Conservation (phyloP, 139 green algal genomes). For the Asterochloris sp. region DNA sequence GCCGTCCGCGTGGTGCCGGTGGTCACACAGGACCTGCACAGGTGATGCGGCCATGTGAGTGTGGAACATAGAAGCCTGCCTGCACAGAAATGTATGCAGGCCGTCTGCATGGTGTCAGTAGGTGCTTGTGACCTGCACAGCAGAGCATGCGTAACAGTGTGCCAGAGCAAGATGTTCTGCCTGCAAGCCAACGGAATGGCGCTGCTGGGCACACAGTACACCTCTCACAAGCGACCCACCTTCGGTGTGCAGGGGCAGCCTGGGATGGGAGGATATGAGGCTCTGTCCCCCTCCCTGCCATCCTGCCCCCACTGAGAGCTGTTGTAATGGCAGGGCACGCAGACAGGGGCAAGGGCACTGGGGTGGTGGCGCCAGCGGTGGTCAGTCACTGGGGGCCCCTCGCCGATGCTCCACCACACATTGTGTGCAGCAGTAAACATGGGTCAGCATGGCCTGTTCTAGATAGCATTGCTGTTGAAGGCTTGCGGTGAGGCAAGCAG, state of each 20-base stretch:
- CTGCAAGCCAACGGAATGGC: too few relatives aligned
- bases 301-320: background rate
- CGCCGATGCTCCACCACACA: constrained; percentile 12
- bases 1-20: background rate
- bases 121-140: too few relatives aligned
- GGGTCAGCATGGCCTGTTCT: too few relatives aligned
- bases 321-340: constrained; percentile 18
- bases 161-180: too few relatives aligned
- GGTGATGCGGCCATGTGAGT: too few relatives aligned
- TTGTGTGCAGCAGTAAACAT: constrained; percentile 4
- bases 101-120: too few relatives aligned
- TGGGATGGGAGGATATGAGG: constrained; percentile 10
- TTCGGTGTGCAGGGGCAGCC: constrained; percentile 33
- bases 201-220: too few relatives aligned
- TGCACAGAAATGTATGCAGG: too few relatives aligned
- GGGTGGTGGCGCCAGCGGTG: constrained; percentile 18
- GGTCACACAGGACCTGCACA: background rate
- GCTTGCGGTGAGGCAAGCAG: too few relatives aligned
- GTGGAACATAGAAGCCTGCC: too few relatives aligned
- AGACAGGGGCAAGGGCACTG: constrained; percentile 1
- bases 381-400: background rate
- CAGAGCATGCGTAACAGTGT: too few relatives aligned
- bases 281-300: background rate
- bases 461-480: too few relatives aligned
- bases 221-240: constrained; percentile 12